Conservation (phyloP, 768 basidiomycete species). For the Lentinula raphanica region DNA sequence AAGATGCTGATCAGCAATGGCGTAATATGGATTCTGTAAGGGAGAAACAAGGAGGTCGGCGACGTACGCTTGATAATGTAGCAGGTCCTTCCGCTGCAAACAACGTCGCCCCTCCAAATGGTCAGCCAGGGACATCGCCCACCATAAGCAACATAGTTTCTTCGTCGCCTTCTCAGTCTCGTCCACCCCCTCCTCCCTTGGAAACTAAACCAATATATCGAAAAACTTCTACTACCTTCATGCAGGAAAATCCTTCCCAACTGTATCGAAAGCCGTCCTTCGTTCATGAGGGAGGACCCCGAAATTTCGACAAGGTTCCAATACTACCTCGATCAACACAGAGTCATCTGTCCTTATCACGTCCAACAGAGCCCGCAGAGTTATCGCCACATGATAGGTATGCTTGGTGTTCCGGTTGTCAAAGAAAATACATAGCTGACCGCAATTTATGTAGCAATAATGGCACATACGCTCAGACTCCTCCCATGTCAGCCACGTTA, state of each 20-base stretch:
- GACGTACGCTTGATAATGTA: neutral
- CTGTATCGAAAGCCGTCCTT: neutral
- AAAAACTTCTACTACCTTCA: constrained; percentile 4
- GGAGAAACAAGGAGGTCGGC: neutral
- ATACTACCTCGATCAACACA: neutral
- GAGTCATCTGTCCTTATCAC: constrained; percentile 2
- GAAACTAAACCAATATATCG: constrained; percentile 5
- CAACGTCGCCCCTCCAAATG: neutral
- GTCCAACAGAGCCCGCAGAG: neutral
- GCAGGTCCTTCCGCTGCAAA: neutral
- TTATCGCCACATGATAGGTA: neutral
- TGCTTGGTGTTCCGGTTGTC: neutral
- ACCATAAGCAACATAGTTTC: neutral
- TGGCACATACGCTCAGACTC: neutral
- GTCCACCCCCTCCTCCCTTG: constrained; percentile 4
- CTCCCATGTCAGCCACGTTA: constrained; percentile 2
- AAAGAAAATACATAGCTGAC: neutral
- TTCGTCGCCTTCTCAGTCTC: constrained; percentile 7
- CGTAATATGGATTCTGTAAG: neutral
- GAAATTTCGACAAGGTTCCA: neutral
- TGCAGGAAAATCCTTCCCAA: neutral
- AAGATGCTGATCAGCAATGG: constrained; percentile 4
- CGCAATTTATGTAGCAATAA: neutral
- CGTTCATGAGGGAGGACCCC: neutral
- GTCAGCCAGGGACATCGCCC: neutral